Conservation (phyloP, 208 protist species). For the Crithidia acanthocephali region DNA sequence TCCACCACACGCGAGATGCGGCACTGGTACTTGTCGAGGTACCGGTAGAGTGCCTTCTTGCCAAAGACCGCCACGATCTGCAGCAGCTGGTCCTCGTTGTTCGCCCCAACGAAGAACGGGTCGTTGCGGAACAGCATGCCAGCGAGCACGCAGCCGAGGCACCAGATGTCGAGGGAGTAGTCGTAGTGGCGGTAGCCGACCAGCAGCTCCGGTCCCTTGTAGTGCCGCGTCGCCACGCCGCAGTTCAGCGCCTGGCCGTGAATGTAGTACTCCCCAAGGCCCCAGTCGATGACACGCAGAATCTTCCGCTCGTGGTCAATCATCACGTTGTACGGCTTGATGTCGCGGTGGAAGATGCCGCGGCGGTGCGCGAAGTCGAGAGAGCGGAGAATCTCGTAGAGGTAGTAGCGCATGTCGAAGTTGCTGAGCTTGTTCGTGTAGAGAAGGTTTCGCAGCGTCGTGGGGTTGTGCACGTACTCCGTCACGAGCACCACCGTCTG, state of each 20-base stretch:
- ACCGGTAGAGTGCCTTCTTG: constrained; percentile 94
- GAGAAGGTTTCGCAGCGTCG: constrained; percentile 96
- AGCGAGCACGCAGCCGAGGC: constrained; percentile 98
- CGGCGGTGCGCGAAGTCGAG: constrained; percentile 97
- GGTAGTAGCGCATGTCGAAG: constrained; percentile 99
- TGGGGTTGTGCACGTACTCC: constrained; percentile 98
- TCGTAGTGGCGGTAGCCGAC: constrained; percentile 98
- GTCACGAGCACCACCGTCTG: constrained; percentile 98
- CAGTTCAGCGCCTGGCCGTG: constrained; percentile 98
- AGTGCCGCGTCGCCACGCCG: constrained; percentile 99
- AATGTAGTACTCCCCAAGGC: constrained; percentile 99
- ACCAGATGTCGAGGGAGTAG: constrained; percentile 99
- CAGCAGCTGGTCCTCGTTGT: constrained; percentile 99
- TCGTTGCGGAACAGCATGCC: constrained; percentile 98
- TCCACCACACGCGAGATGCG: constrained; percentile 88
- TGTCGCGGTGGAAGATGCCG: constrained; percentile 99
- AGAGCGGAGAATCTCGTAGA: constrained; percentile 97
- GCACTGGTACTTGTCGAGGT: constrained; percentile 97
- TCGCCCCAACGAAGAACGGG: constrained; percentile 98
- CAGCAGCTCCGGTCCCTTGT: constrained; percentile 99
- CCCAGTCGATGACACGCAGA: constrained; percentile 98
- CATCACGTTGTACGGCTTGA: constrained; percentile 99
- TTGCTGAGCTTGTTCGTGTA: constrained; percentile 92
- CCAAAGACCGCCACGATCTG: constrained; percentile 96
- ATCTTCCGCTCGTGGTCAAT: constrained; percentile 97